Evolutionary conservation across 2,329 filamentous ascomycete species (phyloP).

Genomic region (Fusarium nelsonii): DNA sequence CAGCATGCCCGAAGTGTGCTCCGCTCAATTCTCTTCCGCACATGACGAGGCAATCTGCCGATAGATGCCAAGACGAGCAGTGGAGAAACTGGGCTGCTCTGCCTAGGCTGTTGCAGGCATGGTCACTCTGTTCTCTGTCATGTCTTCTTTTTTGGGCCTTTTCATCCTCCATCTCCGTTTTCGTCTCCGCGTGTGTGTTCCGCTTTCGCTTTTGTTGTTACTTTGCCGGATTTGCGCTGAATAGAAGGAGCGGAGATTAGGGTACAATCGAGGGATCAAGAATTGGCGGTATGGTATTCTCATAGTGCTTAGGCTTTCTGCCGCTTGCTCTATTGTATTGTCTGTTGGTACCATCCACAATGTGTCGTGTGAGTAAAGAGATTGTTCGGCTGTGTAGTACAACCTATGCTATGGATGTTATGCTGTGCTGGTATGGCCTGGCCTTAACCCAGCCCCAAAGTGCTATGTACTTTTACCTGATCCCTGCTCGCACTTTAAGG

Average conservation of each 20-base stretch:
- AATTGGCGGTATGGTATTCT: background rate
- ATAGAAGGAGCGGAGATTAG: background rate
- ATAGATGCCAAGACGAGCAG: conserved; percentile 26
- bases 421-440: conserved; percentile 11
- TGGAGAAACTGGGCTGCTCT: conserved; percentile 30
- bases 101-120: conserved; percentile 28
- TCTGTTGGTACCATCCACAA: background rate
- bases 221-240: background rate
- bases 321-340: no score
- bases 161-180: conserved; percentile 32
- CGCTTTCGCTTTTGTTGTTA: conserved; percentile 18
- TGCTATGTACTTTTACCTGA: conserved; percentile 10
- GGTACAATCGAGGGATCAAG: background rate
- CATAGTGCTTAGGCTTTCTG: no score
- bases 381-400: conserved; percentile 4
- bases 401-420: no score
- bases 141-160: conserved; percentile 31
- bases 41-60: conserved; percentile 38
- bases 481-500: conserved; percentile 36
- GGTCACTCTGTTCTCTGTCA: conserved; percentile 21
- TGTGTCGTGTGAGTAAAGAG: background rate
- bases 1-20: conserved; percentile 17
- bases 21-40: conserved; percentile 19
- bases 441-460: conserved; percentile 14
- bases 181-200: conserved; percentile 8